A percentile compares a stretch with the other conserved stretches of the same genome.
These are phyloP conservation scores for Eimeria praecox DNA, from an alignment of 169 alveolate species.

Conservation along the genomic window DNA sequence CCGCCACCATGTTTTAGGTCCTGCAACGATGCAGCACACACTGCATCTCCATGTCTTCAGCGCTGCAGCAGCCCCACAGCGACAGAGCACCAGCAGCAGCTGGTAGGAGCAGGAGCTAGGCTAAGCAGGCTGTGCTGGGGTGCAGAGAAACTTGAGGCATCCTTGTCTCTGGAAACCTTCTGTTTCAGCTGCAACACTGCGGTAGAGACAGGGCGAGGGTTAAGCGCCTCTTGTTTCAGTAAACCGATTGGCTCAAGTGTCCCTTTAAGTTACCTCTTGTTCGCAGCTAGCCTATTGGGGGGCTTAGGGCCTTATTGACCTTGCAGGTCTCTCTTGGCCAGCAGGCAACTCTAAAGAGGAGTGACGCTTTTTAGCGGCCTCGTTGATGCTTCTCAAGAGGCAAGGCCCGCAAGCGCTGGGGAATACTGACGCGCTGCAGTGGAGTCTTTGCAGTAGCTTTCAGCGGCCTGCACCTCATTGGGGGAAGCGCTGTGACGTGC, in stretches of 20 bases:
- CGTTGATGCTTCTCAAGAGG: not conserved
- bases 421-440: not conserved
- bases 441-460: not conserved
- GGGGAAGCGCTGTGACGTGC: not conserved
- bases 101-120: not conserved
- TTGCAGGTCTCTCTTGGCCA: not conserved
- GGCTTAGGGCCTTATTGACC: not conserved
- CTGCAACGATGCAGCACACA: not conserved
- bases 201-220: slow-evolving; percentile 13
- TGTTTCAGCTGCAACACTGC: not conserved
- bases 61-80: not conserved
- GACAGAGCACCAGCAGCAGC: not conserved
- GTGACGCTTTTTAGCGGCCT: not conserved
- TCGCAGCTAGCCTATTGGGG: too few relatives aligned
- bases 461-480: not conserved
- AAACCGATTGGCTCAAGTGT: not conserved
- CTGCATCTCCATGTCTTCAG: not conserved
- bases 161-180: not conserved
- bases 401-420: not conserved
- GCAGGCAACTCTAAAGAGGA: not conserved
- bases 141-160: not conserved
- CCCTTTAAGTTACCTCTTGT: not conserved
- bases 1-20: not conserved
- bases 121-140: not conserved
- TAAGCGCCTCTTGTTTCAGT: not conserved